Base-by-base conservation (phyloP, 495 filamentous ascomycete species). In the Hypoxylon intermedium region DNA sequence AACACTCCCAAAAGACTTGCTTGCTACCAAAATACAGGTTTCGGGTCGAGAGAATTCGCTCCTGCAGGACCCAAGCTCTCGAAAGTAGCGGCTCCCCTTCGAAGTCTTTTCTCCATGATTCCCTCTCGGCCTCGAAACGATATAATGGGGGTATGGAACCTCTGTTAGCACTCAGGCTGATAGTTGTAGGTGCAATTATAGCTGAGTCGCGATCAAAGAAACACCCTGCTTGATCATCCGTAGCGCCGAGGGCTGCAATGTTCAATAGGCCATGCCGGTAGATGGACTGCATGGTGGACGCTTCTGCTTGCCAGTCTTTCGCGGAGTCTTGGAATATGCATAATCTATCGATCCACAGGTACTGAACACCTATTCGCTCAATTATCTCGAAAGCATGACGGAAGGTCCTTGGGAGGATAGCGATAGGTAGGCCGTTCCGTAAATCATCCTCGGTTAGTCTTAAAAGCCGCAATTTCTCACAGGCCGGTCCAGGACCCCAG, bases 1-100 rank as follows among this genome's bases (percentile, higher is more conserved):
- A 33, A 42, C 67, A 69, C 12, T 66, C 67, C 67, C 58, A 69
- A 13, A 63, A 62, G 19, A 69, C 48, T 15, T 69, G 67, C 18
- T 58, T 44, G 1, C 53, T 49, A 2, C 64, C 64, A 13, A 70
- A 67, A 18, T 67, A 63, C 0, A 70, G 12, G 18, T 61, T 58
- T 6, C 67, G 42, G 13, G 58, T 33, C 2, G 67, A 46, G 7
- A 70, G 54, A 0, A 70, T 28, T 5, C 60, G 52, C 11, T 70
- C 67, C 24, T 70, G 67, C 2, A 70, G 28, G 0, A 67, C 63
- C 67, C 63, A 70, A 0, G 40, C 63, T 1, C 67, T 31, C 13
- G 55, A 24, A 7, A 59, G 16, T 2, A 67, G 49, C 1, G 57
- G 53, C 18, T 62, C 53, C 6, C 20, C 26, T n/a, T 53, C 26